A percentile compares a stretch with the other conserved stretches of the same genome.
Conservation (phyloP, 2,329 filamentous ascomycete genomes). For the Corynespora cassiicola region DNA sequence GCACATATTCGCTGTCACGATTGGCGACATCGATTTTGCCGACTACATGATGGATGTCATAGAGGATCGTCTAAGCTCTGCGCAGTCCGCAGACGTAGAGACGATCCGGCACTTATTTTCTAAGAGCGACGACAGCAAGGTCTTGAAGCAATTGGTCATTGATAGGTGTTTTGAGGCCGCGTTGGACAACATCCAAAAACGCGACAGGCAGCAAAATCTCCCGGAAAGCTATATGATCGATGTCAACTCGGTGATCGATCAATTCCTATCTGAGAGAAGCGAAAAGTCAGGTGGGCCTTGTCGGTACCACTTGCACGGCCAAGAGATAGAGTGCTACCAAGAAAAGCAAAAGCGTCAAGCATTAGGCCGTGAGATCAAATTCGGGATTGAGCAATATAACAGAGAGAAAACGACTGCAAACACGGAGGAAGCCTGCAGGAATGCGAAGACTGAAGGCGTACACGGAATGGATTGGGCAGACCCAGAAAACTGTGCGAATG, state of each 20-base stretch:
- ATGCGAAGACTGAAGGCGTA: not conserved
- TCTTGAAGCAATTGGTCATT: slow-evolving; percentile 17
- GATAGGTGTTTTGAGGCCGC: slow-evolving; percentile 15
- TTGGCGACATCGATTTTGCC: slow-evolving; percentile 16
- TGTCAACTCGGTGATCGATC: too few species aligned
- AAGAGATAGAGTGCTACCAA: slow-evolving; percentile 11
- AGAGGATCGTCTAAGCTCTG: slow-evolving; percentile 4
- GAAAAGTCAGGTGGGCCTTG: too few species aligned
- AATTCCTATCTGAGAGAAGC: too few species aligned
- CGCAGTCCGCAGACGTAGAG: slow-evolving; percentile 8
- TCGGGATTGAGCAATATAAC: too few species aligned
- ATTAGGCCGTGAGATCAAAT: too few species aligned
- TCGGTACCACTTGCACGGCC: slow-evolving; percentile 17
- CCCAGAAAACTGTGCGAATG: not conserved
- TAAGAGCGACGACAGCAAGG: not conserved
- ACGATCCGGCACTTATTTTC: slow-evolving; percentile 24
- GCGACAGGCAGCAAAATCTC: too few species aligned
- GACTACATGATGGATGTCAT: slow-evolving; percentile 21
- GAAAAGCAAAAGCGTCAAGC: too few species aligned
- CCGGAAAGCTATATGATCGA: too few species aligned
- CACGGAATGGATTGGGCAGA: slow-evolving; percentile 9
- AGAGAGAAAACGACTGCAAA: too few species aligned
- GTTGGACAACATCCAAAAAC: not conserved
- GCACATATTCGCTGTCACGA: slow-evolving; percentile 14
- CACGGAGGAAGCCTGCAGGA: too few species aligned